Evolutionary conservation across 2,329 filamentous ascomycete species (phyloP).

Genomic region (Cladosporium sp.): DNA sequence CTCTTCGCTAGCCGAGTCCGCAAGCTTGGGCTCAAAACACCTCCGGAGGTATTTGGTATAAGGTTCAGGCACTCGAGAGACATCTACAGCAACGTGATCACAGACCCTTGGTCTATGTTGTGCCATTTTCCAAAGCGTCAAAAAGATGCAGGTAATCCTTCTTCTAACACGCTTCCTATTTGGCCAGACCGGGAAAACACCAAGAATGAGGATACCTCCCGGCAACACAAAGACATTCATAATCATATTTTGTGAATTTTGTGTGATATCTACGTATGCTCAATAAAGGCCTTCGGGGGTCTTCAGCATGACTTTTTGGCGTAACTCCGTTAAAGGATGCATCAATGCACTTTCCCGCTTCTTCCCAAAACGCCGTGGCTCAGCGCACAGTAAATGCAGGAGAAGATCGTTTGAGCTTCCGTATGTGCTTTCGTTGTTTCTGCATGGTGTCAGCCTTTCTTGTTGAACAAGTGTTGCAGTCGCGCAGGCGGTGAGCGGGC

Average conservation of each 20-base stretch:
- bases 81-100: no score
- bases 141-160: no score
- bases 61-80: no score
- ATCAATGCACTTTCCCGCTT: conserved; percentile 5
- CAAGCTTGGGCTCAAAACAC: no score
- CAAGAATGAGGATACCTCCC: no score
- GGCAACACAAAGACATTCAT: no score
- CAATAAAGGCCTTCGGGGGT: background rate
- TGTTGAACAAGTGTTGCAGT: background rate
- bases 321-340: conserved; percentile 11
- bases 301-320: conserved; percentile 9
- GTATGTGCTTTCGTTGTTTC: conserved; percentile 5
- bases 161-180: no score
- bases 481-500: background rate
- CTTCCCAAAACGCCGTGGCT: conserved; percentile 10
- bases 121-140: no score
- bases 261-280: conserved; percentile 8
- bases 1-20: no score
- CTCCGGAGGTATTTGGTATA: no score
- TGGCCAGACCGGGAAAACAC: no score
- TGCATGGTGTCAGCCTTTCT: background rate
- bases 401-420: conserved; percentile 2
- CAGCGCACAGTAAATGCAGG: conserved; percentile 9
- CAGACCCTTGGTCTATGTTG: no score
- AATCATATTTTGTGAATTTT: background rate